Percentiles rank a stretch among this genome's conserved stretches.
These are phyloP conservation scores for Petunia axillaris DNA, from an alignment of 257 asterid species.

Conservation along the genomic window DNA sequence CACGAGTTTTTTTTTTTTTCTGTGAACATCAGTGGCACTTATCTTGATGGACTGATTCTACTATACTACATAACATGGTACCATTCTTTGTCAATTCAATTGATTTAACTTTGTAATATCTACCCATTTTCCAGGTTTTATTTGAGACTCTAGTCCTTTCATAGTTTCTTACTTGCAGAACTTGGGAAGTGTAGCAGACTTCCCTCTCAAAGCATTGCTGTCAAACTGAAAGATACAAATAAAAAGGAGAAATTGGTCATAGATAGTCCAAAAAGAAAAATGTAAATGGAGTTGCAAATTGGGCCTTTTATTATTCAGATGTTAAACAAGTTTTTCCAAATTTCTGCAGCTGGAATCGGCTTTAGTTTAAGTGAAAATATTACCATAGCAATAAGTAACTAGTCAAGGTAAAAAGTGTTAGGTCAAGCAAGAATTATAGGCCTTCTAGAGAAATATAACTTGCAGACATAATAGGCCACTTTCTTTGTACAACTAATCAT, in stretches of 20 bases:
- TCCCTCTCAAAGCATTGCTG: not conserved
- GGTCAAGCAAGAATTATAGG: conserved; percentile 9
- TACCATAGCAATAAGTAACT: not conserved
- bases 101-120: conserved; percentile 22
- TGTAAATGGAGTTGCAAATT: conserved; percentile 5
- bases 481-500: conserved; percentile 16
- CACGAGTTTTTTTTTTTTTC: not conserved
- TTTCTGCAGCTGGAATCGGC: not conserved
- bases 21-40: conserved; percentile 19
- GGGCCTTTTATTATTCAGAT: not conserved
- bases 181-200: not conserved
- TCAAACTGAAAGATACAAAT: conserved; percentile 1
- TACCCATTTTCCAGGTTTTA: conserved; percentile 2
- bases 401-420: not conserved
- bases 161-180: not conserved
- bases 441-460: not conserved
- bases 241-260: not conserved
- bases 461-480: not conserved
- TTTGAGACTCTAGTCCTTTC: not conserved
- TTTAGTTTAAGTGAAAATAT: conserved; percentile 1
- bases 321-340: conserved; percentile 14
- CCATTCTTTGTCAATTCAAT: not conserved
- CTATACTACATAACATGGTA: conserved; percentile 1
- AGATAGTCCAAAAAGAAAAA: not conserved
- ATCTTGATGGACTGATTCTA: conserved; percentile 16